Evolutionary conservation across 2,329 filamentous ascomycete genomes (phyloP).

Genomic region (Davidsoniella virescens): DNA sequence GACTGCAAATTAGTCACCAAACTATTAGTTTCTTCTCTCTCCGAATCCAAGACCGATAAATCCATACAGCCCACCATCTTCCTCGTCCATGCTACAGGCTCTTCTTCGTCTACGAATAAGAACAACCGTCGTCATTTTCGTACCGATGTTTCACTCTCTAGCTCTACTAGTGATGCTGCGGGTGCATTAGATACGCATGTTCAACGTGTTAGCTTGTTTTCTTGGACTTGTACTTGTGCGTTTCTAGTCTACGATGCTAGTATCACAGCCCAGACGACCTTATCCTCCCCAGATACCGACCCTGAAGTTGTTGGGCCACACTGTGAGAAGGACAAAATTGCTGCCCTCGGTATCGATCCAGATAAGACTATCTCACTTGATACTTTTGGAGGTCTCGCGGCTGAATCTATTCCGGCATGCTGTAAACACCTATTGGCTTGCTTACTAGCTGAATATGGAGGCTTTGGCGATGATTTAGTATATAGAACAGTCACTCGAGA

Average conservation of each 20-base stretch:
- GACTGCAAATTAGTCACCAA: slow-evolving; percentile 53
- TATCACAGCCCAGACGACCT: not conserved
- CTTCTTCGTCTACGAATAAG: not conserved
- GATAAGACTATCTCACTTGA: not conserved
- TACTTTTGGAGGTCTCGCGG: slow-evolving; percentile 34
- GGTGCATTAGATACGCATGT: not conserved
- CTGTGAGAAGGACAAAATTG: not conserved
- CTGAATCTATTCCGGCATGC: slow-evolving; percentile 29
- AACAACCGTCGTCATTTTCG: slow-evolving; percentile 4
- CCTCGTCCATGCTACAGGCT: not conserved
- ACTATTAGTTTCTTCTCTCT: not conserved
- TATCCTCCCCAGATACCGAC: not conserved
- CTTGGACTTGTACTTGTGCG: slow-evolving; percentile 86
- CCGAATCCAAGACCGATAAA: not conserved
- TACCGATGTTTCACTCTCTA: not conserved
- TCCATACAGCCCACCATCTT: not conserved
- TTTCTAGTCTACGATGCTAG: slow-evolving; percentile 58
- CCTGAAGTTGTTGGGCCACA: not conserved
- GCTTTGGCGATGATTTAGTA: slow-evolving; percentile 24
- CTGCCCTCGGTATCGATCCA: slow-evolving; percentile 15
- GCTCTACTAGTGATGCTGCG: too few species aligned
- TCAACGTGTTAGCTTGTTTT: slow-evolving; percentile 41
- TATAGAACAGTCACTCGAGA: slow-evolving; percentile 38
- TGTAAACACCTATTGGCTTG: slow-evolving; percentile 90
- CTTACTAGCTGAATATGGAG: slow-evolving; percentile 53